These are phyloP conservation scores for Rhizopus microsporus DNA, from an alignment of 371 early-diverging fungal species.

Conservation along the genomic window DNA sequence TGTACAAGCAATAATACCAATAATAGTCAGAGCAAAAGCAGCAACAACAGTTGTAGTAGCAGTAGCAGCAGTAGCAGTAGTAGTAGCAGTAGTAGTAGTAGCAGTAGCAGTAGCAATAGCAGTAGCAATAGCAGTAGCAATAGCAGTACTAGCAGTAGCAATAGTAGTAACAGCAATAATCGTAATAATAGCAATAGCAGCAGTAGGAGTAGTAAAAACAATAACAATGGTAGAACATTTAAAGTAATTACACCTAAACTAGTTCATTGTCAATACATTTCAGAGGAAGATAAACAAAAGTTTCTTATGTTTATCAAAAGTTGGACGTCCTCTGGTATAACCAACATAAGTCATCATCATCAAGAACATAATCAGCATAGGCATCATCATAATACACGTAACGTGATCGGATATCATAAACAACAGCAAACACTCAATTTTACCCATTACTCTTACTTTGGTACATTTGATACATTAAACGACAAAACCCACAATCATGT, in stretches of 20 bases:
- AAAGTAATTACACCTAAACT: constrained; percentile 3
- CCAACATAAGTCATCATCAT: neutral
- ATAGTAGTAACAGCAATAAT: constrained; percentile 3
- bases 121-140: neutral
- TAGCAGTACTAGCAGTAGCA: constrained; percentile 7
- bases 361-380: no score
- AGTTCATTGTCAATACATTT: constrained; percentile 5
- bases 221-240: neutral
- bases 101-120: neutral
- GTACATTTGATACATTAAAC: neutral
- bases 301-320: constrained; percentile 21
- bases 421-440: neutral
- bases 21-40: constrained; percentile 1
- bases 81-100: neutral
- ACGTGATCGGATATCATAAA: constrained; percentile 2
- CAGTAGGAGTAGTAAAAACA: neutral
- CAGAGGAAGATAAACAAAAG: constrained; percentile 17
- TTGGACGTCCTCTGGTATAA: constrained; percentile 20
- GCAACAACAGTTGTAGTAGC: neutral
- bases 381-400: neutral
- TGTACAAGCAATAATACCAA: neutral
- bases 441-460: constrained; percentile 3
- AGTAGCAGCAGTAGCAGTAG: constrained; percentile 3
- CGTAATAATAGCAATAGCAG: constrained; percentile 9
- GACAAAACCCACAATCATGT: constrained; percentile 5